Conservation (phyloP, 805 yeast genomes). For the Candida rishiriensis region DNA sequence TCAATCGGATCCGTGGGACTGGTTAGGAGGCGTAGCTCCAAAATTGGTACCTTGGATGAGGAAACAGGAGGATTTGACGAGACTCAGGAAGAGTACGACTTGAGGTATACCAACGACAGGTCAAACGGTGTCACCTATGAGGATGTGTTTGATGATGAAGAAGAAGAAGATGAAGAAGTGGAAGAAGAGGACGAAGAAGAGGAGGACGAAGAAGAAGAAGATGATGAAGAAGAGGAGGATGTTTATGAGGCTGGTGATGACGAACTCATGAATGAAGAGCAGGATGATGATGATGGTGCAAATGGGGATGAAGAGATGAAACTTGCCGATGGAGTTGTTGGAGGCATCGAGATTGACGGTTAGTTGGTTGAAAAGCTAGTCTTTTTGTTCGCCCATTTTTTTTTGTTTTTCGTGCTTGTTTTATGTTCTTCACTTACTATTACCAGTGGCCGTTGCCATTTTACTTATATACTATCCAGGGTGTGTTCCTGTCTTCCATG, state of each 20-base stretch:
- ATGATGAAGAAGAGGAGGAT: slow-evolving; percentile 24
- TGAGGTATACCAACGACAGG: slow-evolving; percentile 25
- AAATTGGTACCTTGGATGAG: slow-evolving; percentile 30
- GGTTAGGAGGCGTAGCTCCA: slow-evolving; percentile 27
- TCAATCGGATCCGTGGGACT: background rate
- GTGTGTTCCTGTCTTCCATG: no score
- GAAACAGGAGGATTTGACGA: slow-evolving; percentile 25
- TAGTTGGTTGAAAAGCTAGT: no score
- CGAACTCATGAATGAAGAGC: slow-evolving; percentile 21
- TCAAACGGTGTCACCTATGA: slow-evolving; percentile 23
- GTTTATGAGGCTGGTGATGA: slow-evolving; percentile 10
- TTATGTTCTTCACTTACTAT: background rate
- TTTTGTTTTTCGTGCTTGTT: background rate
- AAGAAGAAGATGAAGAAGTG: slow-evolving; percentile 37
- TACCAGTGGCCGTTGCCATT: no score
- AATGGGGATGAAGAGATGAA: slow-evolving; percentile 9
- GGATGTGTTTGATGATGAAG: slow-evolving; percentile 37
- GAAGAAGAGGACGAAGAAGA: slow-evolving; percentile 36
- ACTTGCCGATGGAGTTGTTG: slow-evolving; percentile 22
- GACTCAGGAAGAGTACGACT: slow-evolving; percentile 33
- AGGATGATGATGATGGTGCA: slow-evolving; percentile 5
- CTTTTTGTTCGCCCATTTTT: no score
- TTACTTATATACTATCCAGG: no score
- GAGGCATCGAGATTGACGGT: slow-evolving; percentile 33
- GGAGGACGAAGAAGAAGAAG: slow-evolving; percentile 32